phyloP scores from a whole-genome alignment of 768 basidiomycete genomes.

The Pleurotus sapidus region DNA sequence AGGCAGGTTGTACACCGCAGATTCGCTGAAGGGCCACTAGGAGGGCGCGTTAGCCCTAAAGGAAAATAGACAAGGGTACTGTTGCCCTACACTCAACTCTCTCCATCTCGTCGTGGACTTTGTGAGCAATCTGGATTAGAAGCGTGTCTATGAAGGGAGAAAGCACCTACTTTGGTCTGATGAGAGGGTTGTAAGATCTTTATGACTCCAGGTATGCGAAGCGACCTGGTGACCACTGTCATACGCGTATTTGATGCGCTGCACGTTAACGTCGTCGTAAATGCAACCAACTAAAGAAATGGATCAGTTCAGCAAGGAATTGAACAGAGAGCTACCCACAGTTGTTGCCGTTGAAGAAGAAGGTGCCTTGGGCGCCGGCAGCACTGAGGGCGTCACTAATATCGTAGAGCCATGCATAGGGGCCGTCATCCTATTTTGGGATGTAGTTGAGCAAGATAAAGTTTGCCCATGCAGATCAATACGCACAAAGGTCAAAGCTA shows the following conservation, averaged over 20 bases:
- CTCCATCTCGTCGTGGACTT: conserved; percentile 22
- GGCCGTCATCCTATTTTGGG: conserved; percentile 30
- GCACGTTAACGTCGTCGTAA: conserved; percentile 22
- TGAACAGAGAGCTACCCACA: conserved; percentile 19
- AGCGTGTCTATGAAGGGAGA: neutral
- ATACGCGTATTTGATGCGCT: conserved; percentile 34
- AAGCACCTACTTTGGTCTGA: conserved; percentile 18
- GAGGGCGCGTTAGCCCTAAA: conserved; percentile 11
- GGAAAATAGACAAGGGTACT: neutral
- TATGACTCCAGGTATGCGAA: conserved; percentile 45
- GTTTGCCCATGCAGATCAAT: no score
- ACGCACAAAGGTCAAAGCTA: conserved; percentile 32
- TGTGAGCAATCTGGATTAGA: no score
- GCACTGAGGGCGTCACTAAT: conserved; percentile 28
- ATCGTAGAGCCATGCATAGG: conserved; percentile 28
- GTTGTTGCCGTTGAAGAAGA: conserved; percentile 41
- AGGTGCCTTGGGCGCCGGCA: conserved; percentile 37
- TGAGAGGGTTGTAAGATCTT: conserved; percentile 22
- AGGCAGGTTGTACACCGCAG: conserved; percentile 29
- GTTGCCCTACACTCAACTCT: conserved; percentile 12
- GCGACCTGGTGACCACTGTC: conserved; percentile 39
- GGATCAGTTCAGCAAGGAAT: neutral
- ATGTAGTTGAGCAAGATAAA: neutral
- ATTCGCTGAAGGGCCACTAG: conserved; percentile 28
- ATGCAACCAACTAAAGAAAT: conserved; percentile 30